Evolutionary conservation across 2,329 filamentous ascomycete species (phyloP), one percentile per base, ranked within the genome.

Genomic region (Zelopaecilomyces penicillatus): DNA sequence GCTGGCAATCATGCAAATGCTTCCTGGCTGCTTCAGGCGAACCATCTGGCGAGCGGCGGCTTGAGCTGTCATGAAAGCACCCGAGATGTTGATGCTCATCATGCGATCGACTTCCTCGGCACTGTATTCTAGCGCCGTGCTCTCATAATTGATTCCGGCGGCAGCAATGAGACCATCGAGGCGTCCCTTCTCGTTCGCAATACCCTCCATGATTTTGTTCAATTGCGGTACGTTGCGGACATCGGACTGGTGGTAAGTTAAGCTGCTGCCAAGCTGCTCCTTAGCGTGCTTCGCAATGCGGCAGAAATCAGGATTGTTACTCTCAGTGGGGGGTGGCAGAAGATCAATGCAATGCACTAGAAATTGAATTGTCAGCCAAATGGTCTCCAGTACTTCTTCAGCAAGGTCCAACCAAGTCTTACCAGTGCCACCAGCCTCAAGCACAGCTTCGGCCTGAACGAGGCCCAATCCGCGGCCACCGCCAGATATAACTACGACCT

Each of bases 31-130:
- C 46, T 76, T 72, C 29, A 77, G 69, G 41, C 73, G 71, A 26
- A 80, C 68, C 75, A 86, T 81, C 61, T 93, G 84, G 44, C 82
- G 76, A 31, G 89, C 90, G n/a, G 87, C 86, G 19, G 87, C 87
- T 70, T 91, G 87, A 28, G 88, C 87, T 51, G 87, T 94, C 76
- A 90, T 80, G 67, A 88, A 87, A 29, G 76, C 81, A 9, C 89
- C 90, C n/a, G 82, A 93, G 54, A 95, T 74, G 65, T 96, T 94
- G 58, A 91, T 83, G 56, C 85, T 78, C 64, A 95, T 75, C 71
- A 95, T 87, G 64, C 81, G 77, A 61, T 89, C 80, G 60, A 80
- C 80, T 60, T 87, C 85, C 58, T 83, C 74, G 26, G 85, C 79
- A 27, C 78, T 76, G 59, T 95, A 94, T 40, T 95, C 87, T 44